Conservation (phyloP, 2,329 filamentous ascomycete species). For the Fusarium heterosporum region DNA sequence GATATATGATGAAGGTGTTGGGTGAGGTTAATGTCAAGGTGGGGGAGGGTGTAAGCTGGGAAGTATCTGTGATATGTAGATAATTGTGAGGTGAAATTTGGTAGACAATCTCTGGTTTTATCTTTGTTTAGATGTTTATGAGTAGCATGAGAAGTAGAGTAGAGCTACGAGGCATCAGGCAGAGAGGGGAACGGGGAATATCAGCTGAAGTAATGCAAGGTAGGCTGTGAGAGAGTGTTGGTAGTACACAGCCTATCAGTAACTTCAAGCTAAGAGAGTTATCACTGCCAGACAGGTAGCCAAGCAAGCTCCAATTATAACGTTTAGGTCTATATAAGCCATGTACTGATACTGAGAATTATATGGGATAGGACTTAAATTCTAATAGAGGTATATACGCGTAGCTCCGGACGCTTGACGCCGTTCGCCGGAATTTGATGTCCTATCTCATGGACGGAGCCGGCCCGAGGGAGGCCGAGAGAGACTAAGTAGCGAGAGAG, state of each 20-base stretch:
- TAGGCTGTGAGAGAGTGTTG: constrained; percentile 17
- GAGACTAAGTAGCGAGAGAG: not conserved
- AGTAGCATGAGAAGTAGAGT: not conserved
- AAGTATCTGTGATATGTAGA: not conserved
- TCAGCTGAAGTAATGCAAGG: constrained; percentile 18
- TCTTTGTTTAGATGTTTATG: not conserved
- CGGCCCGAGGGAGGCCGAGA: not conserved
- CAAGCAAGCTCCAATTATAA: not conserved
- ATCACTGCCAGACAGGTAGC: not conserved
- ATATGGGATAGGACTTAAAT: not conserved
- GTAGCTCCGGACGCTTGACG: constrained; percentile 27
- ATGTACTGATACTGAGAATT: not conserved
- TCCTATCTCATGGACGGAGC: constrained; percentile 20
- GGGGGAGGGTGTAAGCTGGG: constrained; percentile 5
- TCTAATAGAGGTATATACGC: constrained; percentile 1
- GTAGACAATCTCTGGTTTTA: not conserved
- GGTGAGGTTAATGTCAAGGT: constrained; percentile 34
- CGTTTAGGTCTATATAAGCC: constrained; percentile 6
- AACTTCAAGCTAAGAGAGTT: constrained; percentile 3
- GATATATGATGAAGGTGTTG: constrained; percentile 10
- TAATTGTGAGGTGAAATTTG: not conserved
- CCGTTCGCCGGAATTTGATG: constrained; percentile 17
- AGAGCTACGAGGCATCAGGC: not conserved
- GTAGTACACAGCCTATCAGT: constrained; percentile 23
- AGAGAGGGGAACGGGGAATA: not conserved